These are phyloP conservation scores for Rosa chinensis DNA, from an alignment of 306 rosid genomes.

Conservation along the genomic window DNA sequence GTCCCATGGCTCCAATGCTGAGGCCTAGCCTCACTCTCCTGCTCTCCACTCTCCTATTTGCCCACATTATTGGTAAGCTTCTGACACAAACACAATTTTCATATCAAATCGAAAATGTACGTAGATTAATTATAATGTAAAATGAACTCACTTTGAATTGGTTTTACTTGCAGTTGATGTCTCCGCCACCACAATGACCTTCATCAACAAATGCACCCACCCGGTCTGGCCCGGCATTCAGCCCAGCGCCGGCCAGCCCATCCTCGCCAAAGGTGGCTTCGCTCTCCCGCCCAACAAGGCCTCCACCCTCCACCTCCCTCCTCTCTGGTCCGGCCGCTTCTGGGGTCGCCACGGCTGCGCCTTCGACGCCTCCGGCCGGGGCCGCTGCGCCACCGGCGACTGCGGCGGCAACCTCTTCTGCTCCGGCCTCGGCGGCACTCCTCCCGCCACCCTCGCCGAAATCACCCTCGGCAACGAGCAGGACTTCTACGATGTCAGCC, in stretches of 20 bases:
- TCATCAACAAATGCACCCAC: constrained; percentile 74
- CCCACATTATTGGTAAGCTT: constrained; percentile 42
- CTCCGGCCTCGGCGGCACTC: constrained; percentile 76
- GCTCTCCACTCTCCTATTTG: constrained; percentile 32
- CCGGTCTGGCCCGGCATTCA: constrained; percentile 98
- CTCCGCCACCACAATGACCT: constrained; percentile 41
- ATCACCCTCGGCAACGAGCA: constrained; percentile 79
- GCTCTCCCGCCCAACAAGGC: constrained; percentile 58
- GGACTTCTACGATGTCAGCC: constrained; percentile 93
- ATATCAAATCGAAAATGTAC: background rate
- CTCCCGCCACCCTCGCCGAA: constrained; percentile 89
- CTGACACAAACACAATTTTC: background rate
- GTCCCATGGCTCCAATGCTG: constrained; percentile 37
- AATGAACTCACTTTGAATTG: background rate
- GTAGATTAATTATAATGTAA: background rate
- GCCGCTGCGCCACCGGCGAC: constrained; percentile 89
- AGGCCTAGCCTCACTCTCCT: constrained; percentile 30
- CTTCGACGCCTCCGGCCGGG: constrained; percentile 73
- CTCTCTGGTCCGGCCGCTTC: constrained; percentile 95
- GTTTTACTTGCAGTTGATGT: constrained; percentile 26
- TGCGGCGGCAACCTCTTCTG: constrained; percentile 91
- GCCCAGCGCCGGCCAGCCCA: constrained; percentile 79
- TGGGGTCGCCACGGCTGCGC: constrained; percentile 98
- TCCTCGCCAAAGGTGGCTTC: constrained; percentile 87
- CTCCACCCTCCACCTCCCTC: constrained; percentile 57